phyloP scores from a whole-genome alignment of 345 rosid species.

The Rhodomyrtus tomentosa region DNA sequence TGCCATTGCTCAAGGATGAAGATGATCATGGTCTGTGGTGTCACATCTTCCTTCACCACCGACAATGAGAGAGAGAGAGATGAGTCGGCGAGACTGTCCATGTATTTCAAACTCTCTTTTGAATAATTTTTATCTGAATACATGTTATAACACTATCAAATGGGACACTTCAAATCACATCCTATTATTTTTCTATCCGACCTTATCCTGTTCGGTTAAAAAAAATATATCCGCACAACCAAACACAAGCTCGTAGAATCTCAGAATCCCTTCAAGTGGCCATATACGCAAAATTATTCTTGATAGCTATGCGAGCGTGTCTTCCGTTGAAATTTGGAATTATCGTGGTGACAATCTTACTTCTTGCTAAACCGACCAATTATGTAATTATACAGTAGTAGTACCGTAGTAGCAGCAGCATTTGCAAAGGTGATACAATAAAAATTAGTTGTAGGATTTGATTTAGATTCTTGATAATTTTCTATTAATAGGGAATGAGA shows the following conservation, averaged over 20 bases:
- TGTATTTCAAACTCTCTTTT: neutral
- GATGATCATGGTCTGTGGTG: neutral
- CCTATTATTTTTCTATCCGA: neutral
- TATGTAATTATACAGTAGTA: too few species aligned
- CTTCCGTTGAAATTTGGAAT: neutral
- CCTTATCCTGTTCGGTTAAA: neutral
- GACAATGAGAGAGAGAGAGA: neutral
- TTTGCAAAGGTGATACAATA: neutral
- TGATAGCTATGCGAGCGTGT: neutral
- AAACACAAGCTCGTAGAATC: too few species aligned
- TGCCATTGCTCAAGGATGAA: too few species aligned
- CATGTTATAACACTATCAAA: neutral
- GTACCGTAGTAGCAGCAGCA: neutral
- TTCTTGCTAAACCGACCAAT: too few species aligned
- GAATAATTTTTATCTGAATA: neutral
- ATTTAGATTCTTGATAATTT: too few species aligned
- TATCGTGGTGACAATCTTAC: neutral
- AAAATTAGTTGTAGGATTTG: neutral
- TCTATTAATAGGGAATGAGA: neutral
- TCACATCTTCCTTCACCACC: neutral
- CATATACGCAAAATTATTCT: too few species aligned
- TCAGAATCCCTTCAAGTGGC: too few species aligned
- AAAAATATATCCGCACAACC: neutral
- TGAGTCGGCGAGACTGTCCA: neutral
- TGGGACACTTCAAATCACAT: neutral